A percentile compares a stretch with the other conserved stretches of the same genome.
Conservation (phyloP, 2,329 filamentous ascomycete species). For the Penicillium sp. region DNA sequence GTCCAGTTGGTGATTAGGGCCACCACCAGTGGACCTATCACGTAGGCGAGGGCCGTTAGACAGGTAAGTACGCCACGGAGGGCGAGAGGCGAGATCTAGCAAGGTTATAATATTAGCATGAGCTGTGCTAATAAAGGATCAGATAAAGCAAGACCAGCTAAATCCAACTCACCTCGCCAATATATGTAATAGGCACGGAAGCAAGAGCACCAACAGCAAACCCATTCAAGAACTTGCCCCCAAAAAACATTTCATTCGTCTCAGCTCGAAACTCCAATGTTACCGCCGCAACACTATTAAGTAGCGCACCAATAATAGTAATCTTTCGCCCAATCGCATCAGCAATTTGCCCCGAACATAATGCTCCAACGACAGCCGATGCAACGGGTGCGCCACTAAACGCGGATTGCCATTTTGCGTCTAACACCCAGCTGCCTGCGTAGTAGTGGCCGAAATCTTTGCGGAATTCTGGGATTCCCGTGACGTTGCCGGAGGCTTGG, state of each 20-base stretch:
- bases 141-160: no score
- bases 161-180: slow-evolving; percentile 27
- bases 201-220: slow-evolving; percentile 46
- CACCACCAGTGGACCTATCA: slow-evolving; percentile 45
- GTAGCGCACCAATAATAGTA: slow-evolving; percentile 40
- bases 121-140: neutral
- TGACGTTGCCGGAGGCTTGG: slow-evolving; percentile 30
- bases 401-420: slow-evolving; percentile 51
- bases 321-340: slow-evolving; percentile 15
- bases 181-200: slow-evolving; percentile 45
- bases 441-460: slow-evolving; percentile 49
- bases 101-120: no score
- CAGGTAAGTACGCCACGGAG: slow-evolving; percentile 43
- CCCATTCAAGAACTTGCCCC: slow-evolving; percentile 50
- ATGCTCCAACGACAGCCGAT: slow-evolving; percentile 30
- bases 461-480: slow-evolving; percentile 52
- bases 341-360: slow-evolving; percentile 21
- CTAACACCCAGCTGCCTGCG: slow-evolving; percentile 44
- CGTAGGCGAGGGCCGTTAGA: slow-evolving; percentile 47
- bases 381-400: slow-evolving; percentile 51
- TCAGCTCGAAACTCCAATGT: slow-evolving; percentile 50
- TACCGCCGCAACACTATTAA: slow-evolving; percentile 43
- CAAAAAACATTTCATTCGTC: slow-evolving; percentile 47
- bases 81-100: slow-evolving; percentile 42
- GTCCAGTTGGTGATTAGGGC: slow-evolving; percentile 46